Evolutionary conservation across 805 yeast genomes (phyloP), one percentile per base, ranked within the genome.

Genomic region (Lachancea sp.): DNA sequence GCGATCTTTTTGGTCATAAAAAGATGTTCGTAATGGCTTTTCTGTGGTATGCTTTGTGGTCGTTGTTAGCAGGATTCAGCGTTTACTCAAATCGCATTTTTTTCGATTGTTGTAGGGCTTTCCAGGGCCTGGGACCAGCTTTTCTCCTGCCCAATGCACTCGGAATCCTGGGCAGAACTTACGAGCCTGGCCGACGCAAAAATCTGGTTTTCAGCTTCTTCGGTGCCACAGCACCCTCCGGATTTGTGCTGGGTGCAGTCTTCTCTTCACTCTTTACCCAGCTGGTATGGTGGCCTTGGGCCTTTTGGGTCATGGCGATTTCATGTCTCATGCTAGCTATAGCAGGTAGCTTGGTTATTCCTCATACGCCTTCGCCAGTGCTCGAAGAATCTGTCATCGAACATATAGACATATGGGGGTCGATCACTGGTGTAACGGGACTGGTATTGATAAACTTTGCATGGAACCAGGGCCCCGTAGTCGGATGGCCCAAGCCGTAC

Each of bases 1-100:
- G 93, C 17, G 93, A 85, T 57, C 62, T 82, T 8, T 75, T 72
- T 52, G 91, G 91, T 0, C 71, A 81, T 45, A 79, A 77, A 47
- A 62, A 56, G 30, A 62, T 79, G 22, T 71, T 81, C 47, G 42
- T 77, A 0, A 49, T 68, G 6, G 88, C 91, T 0, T 79, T 78
- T 62, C 39, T 62, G 10, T 78, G 85, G 83, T 62, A 73, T 3
- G 52, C 72, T 0, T 29, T 82, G 0, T 81, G 88, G 83, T 68
- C 81, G 1, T 50, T 83, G 40, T 58, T 85, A n/a, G 72, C 79
- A 1, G 91, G 90, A 0, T 58, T 83, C 31, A 53, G 59, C 44
- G 52, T 51, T 13, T 58, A 54, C 43, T 77, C 82, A 4, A 48
- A 50, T 27, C 47, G 51, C 10, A 44, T 53, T 7, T 55, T 57